A percentile compares a stretch with the other conserved stretches of the same genome.
Conservation (phyloP, 1,284 basidiomycete genomes). For the Rhodotorula mucilaginosa region DNA sequence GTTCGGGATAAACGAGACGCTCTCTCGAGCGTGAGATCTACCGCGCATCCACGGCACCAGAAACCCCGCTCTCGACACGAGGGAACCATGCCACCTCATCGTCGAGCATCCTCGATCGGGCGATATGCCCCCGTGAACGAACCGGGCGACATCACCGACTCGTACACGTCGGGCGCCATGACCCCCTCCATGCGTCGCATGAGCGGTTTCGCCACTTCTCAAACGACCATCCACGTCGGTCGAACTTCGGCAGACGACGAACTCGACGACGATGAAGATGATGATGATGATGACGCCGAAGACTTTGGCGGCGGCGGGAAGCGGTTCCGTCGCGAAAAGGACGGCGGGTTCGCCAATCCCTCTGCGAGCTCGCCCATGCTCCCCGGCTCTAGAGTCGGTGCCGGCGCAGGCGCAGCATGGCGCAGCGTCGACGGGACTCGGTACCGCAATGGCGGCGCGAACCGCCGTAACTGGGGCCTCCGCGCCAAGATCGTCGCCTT, state of each 20-base stretch:
- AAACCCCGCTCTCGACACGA: no score
- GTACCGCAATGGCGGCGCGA: background rate
- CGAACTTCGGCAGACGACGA: background rate
- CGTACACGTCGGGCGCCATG: background rate
- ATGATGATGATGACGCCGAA: background rate
- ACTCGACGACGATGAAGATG: slow-evolving; percentile 18
- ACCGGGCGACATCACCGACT: slow-evolving; percentile 7
- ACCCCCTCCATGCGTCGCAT: slow-evolving; percentile 1
- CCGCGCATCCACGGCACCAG: no score
- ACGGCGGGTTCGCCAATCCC: background rate
- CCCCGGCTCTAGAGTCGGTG: background rate
- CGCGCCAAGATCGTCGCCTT: slow-evolving; percentile 6
- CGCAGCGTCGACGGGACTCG: background rate
- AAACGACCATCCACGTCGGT: background rate
- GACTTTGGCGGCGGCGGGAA: background rate
- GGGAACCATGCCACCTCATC: slow-evolving; percentile 9
- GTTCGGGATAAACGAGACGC: no score
- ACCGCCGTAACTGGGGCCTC: slow-evolving; percentile 8
- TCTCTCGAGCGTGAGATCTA: no score
- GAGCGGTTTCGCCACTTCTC: slow-evolving; percentile 2
- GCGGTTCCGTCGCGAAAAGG: background rate
- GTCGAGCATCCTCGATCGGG: slow-evolving; percentile 22
- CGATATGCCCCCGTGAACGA: background rate
- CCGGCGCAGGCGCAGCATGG: background rate
- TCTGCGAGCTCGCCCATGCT: background rate